Conservation (phyloP, 768 basidiomycete genomes). For the Suillus hirtellus region DNA sequence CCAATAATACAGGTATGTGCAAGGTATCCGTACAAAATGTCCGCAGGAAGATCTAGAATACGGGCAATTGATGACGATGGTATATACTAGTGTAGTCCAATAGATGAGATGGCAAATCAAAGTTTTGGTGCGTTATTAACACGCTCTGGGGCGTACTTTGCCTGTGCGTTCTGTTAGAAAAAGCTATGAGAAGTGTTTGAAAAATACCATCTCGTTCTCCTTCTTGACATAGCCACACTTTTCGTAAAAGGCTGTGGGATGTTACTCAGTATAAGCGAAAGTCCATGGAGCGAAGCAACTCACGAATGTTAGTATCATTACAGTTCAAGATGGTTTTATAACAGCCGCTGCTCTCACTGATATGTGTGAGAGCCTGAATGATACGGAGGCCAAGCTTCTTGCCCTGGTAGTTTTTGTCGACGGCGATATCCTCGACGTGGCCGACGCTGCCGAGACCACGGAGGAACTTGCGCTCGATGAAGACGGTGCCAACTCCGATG, state of each 20-base stretch:
- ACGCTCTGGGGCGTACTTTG: conserved; percentile 56
- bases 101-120: conserved; percentile 12
- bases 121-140: conserved; percentile 19
- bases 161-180: conserved; percentile 36
- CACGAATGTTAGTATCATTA: conserved; percentile 86
- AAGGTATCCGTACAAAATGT: conserved; percentile 10
- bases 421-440: conserved; percentile 98
- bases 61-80: conserved; percentile 11
- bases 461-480: conserved; percentile 95
- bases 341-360: conserved; percentile 78
- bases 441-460: conserved; percentile 84
- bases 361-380: conserved; percentile 81
- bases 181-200: neutral
- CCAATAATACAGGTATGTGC: conserved; percentile 21
- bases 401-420: conserved; percentile 85
- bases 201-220: conserved; percentile 87
- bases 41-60: conserved; percentile 11
- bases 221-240: conserved; percentile 94
- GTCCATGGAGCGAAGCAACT: conserved; percentile 36
- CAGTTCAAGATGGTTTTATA: conserved; percentile 99
- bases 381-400: conserved; percentile 87
- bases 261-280: conserved; percentile 8
- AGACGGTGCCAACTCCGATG: conserved; percentile 79
- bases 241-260: conserved; percentile 81
- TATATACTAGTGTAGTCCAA: conserved; percentile 15